Percentiles rank a stretch among this genome's conserved stretches.
phyloP scores from a whole-genome alignment of 116 monocot genomes.

The Trichopus zeylanicus region DNA sequence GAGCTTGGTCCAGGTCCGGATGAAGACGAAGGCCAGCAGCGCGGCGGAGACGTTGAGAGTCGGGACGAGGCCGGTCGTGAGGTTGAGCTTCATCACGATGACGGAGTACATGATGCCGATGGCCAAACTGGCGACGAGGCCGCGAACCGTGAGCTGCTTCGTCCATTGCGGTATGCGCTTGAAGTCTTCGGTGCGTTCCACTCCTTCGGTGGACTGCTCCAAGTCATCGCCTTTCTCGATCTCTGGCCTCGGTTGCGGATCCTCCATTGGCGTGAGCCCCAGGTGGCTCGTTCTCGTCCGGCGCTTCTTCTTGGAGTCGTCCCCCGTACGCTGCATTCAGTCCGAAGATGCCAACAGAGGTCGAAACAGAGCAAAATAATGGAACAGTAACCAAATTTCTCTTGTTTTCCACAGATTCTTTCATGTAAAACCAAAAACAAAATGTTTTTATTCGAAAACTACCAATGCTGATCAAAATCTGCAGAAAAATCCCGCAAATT shows the following conservation, averaged over 20 bases:
- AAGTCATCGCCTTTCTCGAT: background rate
- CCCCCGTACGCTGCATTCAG: background rate
- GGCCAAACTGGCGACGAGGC: conserved; percentile 20
- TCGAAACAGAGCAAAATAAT: too few relatives aligned
- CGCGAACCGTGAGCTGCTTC: conserved; percentile 47
- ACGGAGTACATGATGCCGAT: conserved; percentile 58
- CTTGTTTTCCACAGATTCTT: too few relatives aligned
- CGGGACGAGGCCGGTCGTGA: conserved; percentile 84
- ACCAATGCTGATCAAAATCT: too few relatives aligned
- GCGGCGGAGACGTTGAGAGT: conserved; percentile 84
- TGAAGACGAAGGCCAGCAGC: conserved; percentile 70
- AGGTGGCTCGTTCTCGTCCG: too few relatives aligned
- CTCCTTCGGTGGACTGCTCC: conserved; percentile 3
- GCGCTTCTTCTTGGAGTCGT: background rate
- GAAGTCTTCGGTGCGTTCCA: background rate
- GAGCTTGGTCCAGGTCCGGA: conserved; percentile 54
- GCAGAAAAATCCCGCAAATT: too few relatives aligned
- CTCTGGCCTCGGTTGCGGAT: conserved; percentile 1
- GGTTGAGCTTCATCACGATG: conserved; percentile 91
- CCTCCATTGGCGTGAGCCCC: too few relatives aligned
- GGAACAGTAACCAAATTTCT: too few relatives aligned
- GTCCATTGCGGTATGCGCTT: conserved; percentile 25
- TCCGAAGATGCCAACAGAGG: too few relatives aligned
- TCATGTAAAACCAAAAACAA: too few relatives aligned
- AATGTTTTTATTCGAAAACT: too few relatives aligned